Evolutionary conservation across 805 yeast genomes (phyloP).

Genomic region (Teunomyces cretensis): DNA sequence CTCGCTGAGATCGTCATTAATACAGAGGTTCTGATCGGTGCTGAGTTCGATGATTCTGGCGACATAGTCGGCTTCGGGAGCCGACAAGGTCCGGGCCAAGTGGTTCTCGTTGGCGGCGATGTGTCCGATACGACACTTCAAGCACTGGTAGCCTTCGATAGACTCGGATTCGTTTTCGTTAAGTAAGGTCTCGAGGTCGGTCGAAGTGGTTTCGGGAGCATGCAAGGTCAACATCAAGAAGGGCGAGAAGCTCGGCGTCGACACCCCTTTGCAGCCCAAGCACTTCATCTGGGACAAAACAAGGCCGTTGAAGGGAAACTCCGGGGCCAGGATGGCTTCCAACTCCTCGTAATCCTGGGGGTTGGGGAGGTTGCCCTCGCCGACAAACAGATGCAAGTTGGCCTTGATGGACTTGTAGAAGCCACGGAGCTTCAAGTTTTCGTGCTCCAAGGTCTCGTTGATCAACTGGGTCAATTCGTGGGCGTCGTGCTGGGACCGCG

Average conservation of each 20-base stretch:
- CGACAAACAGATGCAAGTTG: constrained; percentile 8
- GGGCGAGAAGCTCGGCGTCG: constrained; percentile 57
- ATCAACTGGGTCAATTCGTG: constrained; percentile 86
- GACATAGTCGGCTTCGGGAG: constrained; percentile 30
- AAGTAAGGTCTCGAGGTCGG: constrained; percentile 55
- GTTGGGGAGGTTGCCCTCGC: constrained; percentile 3
- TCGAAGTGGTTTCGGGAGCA: constrained; percentile 58
- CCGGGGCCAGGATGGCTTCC: constrained; percentile 43
- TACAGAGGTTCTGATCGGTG: constrained; percentile 14
- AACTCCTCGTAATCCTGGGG: constrained; percentile 10
- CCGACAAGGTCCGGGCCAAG: constrained; percentile 15
- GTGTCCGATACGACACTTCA: constrained; percentile 55
- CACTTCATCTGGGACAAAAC: constrained; percentile 70
- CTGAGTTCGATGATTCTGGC: constrained; percentile 35
- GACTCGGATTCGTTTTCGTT: constrained; percentile 61
- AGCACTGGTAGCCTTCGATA: constrained; percentile 77
- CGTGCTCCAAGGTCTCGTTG: constrained; percentile 74
- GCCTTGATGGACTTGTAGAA: constrained; percentile 19
- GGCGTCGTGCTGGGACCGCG: constrained; percentile 89
- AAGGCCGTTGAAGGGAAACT: constrained; percentile 72
- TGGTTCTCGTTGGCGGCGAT: constrained; percentile 30
- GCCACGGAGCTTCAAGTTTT: constrained; percentile 46
- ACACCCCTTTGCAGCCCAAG: constrained; percentile 58
- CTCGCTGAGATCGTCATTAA: constrained; percentile 39
- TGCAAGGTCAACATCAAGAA: constrained; percentile 73